Base-by-base conservation (phyloP, 345 rosid genomes). In the Brassica carinata region DNA sequence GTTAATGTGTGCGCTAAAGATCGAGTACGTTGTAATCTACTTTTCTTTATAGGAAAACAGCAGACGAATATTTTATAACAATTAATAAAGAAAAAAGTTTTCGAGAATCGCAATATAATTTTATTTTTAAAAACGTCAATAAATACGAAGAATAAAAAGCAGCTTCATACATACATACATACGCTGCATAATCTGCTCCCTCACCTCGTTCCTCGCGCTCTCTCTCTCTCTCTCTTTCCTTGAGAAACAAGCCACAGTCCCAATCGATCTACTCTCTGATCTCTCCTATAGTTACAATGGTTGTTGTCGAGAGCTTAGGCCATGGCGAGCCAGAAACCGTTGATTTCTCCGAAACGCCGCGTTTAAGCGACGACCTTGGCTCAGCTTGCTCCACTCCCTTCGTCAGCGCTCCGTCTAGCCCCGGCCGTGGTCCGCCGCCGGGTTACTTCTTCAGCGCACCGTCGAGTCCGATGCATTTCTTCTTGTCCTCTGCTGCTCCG, bases 351-450 rank as follows among this genome's bases (percentile, higher is more conserved):
- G 23, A 19, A 5, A 69, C 77, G 74, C 77, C 81, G 69, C 81
- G 77, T 71, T 81, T 72, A 48, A 81, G 78, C 18, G 84, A 73
- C 36, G 85, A 78, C 62, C 27, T 69, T 40, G 82, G 14, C 45
- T 82, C 85, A 6, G 76, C 87, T 75, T 93, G 94, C 79, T 96
- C 99, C 15, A 89, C 99, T 14, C 99, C 99, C 7, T 96, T 89
- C 79, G 99, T 89, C 13, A 91, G 97, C 65, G 99, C 98, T 15
- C 99, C 99, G 26, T 96, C 99, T 0, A 93, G 96, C 78, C 99
- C 99, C 18, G 92, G 94, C 31, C 90, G 94, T 30, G 85, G 36
- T 59, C 83, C 61, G 76, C 79, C 68, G 2, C 87, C 87, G 0
- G 93, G 98, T 18, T 96, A 88, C 75, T 96, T 83, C 81, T 93